Evolutionary conservation across 208 protist species (phyloP).

Genomic region (Wallacemonas sp.): DNA sequence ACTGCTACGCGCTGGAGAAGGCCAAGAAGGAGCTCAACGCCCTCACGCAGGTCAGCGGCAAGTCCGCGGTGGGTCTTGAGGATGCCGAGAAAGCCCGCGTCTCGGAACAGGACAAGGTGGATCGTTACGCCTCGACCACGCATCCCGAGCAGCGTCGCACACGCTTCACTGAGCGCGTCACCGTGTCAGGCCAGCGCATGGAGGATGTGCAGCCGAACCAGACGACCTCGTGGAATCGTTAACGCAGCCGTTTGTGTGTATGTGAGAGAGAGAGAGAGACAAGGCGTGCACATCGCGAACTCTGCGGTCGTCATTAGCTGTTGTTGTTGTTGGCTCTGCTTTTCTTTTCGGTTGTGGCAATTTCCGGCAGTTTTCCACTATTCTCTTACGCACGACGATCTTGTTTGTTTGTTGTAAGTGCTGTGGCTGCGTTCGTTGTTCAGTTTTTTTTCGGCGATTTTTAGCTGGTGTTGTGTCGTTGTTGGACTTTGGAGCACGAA

Average conservation of each 20-base stretch:
- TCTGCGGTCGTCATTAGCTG: too few species aligned
- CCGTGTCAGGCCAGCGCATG: conserved; percentile 38
- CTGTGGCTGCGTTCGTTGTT: too few species aligned
- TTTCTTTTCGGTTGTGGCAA: too few species aligned
- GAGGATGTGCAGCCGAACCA: conserved; percentile 72
- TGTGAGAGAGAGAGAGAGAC: background rate
- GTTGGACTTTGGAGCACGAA: too few species aligned
- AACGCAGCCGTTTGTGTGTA: too few species aligned
- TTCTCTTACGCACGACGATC: too few species aligned
- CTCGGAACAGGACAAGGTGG: conserved; percentile 53
- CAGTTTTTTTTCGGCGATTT: too few species aligned
- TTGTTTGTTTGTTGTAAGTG: too few species aligned
- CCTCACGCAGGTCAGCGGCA: conserved; percentile 34
- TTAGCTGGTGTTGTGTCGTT: too few species aligned
- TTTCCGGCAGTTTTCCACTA: too few species aligned
- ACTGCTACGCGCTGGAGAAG: conserved; percentile 76
- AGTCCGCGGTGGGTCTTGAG: conserved; percentile 29
- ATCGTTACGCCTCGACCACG: conserved; percentile 85
- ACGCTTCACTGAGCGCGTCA: conserved; percentile 56
- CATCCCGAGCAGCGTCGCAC: conserved; percentile 84
- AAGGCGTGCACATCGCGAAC: background rate
- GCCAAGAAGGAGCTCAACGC: conserved; percentile 67
- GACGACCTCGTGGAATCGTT: conserved; percentile 61
- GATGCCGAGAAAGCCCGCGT: conserved; percentile 49
- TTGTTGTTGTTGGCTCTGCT: too few species aligned